Base-by-base conservation (phyloP, 768 basidiomycete species). In the Hypholoma sublateritium region DNA sequence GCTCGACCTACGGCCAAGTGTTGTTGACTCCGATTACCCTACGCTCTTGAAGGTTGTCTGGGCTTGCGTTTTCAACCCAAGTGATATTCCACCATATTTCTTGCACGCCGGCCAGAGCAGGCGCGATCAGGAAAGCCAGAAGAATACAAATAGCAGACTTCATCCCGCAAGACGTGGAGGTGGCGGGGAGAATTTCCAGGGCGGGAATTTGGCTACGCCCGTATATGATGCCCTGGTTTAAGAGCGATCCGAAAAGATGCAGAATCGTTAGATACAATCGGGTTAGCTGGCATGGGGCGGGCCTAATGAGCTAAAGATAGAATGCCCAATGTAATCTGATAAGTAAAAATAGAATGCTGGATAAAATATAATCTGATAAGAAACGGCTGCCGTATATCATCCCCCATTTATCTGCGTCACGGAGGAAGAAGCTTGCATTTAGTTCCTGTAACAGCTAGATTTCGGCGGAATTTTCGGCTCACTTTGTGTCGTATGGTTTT, bases 81-180 rank as follows among this genome's bases (percentile, higher is more conserved):
- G 93, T 89, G 71, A 98, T 80, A 69, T 97, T 89, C 94, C 94
- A 95, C 91, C 91, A 93, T 13, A 84, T 55, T 64, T 93, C 91
- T 2, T 85, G 79, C 14, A 89, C 76, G 24, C 80, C 87, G n/a
- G 86, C 89, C 14, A 82, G 63, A n/a, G 69, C 80, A 32, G 77
- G 70, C 3, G 75, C 59, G 37, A 75, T 69, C 43, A 77, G 52
- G 11, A 65, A 59, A 17, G 74, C 65, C 17, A 77, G 61, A 37
- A 72, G 57, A 58, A 67, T 19, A 24, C 19, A 17, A 44, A 34
- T 25, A 28, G 42, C 42, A 39, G 61, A 62, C 65, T 67, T 68
- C 64, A 63, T 61, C 32, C 49, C 57, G 35, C 35, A 9, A 16
- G 32, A 12, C 16, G 16, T 50, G 17, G 35, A 60, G 68, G 17